A percentile compares a stretch with the other conserved stretches of the same genome.
These are phyloP conservation scores for Phytophthora uliginosa DNA, from an alignment of 352 stramenopile species.

Conservation along the genomic window DNA sequence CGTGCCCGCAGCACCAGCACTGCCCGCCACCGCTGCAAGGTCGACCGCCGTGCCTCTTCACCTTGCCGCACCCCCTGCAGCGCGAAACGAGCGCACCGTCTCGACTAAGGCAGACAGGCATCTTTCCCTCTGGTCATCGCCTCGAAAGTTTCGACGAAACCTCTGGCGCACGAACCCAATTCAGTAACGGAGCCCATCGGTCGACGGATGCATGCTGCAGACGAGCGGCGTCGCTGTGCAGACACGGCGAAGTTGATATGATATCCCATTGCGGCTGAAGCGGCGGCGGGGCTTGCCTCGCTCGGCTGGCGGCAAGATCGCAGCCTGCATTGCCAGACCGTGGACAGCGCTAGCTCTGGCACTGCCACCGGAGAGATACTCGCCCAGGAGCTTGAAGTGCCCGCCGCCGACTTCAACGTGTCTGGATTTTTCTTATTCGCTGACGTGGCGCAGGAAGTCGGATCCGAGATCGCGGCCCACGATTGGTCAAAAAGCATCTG, in stretches of 20 bases:
- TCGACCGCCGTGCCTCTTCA: not conserved
- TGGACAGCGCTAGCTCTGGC: not conserved
- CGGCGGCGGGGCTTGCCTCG: not conserved
- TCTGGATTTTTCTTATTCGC: slow-evolving; percentile 44
- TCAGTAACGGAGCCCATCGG: not conserved
- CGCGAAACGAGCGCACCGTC: not conserved
- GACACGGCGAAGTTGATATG: slow-evolving; percentile 28
- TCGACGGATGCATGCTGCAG: not conserved
- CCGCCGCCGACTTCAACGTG: slow-evolving; percentile 28
- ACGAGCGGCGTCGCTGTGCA: slow-evolving; percentile 1
- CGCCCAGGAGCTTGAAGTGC: slow-evolving; percentile 4
- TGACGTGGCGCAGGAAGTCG: slow-evolving; percentile 29
- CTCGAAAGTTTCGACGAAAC: too few relatives aligned
- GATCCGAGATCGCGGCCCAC: not conserved
- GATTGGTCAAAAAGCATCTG: slow-evolving; percentile 33
- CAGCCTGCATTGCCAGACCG: not conserved
- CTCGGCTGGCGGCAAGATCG: not conserved
- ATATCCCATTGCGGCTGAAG: slow-evolving; percentile 29
- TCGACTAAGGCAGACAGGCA: not conserved
- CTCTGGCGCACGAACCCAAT: not conserved
- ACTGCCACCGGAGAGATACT: not conserved
- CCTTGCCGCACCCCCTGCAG: not conserved
- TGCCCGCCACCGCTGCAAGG: not conserved
- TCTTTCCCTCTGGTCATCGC: not conserved
- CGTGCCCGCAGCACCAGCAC: not conserved